phyloP scores from a whole-genome alignment of 768 basidiomycete species.

The Suillus fuscotomentosus region DNA sequence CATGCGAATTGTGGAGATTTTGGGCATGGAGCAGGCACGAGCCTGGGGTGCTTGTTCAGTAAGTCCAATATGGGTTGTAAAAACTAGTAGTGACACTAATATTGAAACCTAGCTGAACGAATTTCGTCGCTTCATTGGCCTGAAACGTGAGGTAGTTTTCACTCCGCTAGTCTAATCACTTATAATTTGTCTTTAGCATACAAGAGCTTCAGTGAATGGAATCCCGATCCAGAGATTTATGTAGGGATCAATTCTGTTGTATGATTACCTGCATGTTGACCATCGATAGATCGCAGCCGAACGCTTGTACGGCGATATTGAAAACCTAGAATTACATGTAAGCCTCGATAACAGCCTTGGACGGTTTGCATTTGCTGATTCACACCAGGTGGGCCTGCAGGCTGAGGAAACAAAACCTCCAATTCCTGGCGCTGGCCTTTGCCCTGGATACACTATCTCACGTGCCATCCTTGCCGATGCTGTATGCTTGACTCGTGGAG shows the following conservation, averaged over 20 bases:
- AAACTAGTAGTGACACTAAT: neutral
- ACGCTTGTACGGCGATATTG: slow-evolving; percentile 65
- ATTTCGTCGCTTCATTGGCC: slow-evolving; percentile 67
- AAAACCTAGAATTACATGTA: slow-evolving; percentile 79
- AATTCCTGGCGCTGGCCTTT: slow-evolving; percentile 69
- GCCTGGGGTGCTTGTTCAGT: slow-evolving; percentile 74
- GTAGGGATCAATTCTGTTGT: slow-evolving; percentile 32
- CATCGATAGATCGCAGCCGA: slow-evolving; percentile 53
- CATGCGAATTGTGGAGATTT: slow-evolving; percentile 64
- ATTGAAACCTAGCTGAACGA: slow-evolving; percentile 52
- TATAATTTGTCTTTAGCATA: slow-evolving; percentile 46
- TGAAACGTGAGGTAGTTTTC: slow-evolving; percentile 50
- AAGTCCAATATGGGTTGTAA: slow-evolving; percentile 19
- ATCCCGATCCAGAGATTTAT: slow-evolving; percentile 53
- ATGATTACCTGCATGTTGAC: neutral
- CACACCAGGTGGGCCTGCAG: slow-evolving; percentile 55
- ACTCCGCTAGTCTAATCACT: neutral
- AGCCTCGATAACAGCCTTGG: slow-evolving; percentile 19
- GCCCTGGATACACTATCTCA: slow-evolving; percentile 82
- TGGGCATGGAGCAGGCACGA: slow-evolving; percentile 66
- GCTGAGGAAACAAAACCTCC: slow-evolving; percentile 70
- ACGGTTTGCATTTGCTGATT: neutral
- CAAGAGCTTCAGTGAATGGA: slow-evolving; percentile 68
- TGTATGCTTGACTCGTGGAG: slow-evolving; percentile 72
- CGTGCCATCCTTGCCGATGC: slow-evolving; percentile 84